These are phyloP conservation scores for Fraxinus angustifolia DNA, from an alignment of 305 asterid genomes.

Conservation along the genomic window DNA sequence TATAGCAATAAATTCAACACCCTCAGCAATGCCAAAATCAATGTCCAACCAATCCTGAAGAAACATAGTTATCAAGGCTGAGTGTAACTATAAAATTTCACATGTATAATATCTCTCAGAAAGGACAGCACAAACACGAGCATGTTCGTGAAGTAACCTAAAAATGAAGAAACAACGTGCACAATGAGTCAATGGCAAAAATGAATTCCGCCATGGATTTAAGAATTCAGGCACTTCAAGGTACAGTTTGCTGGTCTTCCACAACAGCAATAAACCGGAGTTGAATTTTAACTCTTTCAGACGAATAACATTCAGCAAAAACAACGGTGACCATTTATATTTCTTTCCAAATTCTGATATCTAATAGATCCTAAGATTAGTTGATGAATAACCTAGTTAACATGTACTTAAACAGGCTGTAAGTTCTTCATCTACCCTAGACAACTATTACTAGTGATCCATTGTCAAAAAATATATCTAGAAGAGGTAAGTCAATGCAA, in stretches of 20 bases:
- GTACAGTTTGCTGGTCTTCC: neutral
- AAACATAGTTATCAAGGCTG: conserved; percentile 12
- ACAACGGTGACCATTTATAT: neutral
- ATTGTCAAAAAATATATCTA: neutral
- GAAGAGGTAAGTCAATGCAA: neutral
- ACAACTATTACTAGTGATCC: neutral
- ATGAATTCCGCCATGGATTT: neutral
- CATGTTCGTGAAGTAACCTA: neutral
- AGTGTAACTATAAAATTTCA: conserved; percentile 13
- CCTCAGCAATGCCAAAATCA: conserved; percentile 96
- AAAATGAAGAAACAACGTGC: conserved; percentile 5
- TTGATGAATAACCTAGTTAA: neutral
- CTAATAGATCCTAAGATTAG: neutral
- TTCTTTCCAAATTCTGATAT: neutral
- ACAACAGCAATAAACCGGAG: neutral
- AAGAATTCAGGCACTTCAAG: neutral
- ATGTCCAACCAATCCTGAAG: conserved; percentile 96
- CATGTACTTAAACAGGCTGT: neutral
- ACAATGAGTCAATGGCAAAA: neutral
- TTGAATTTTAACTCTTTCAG: neutral
- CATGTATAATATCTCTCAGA: neutral
- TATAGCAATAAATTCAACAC: conserved; percentile 95
- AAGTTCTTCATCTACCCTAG: neutral
- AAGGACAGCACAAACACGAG: conserved; percentile 5
- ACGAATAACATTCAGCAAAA: neutral